phyloP scores from a whole-genome alignment of 2,329 filamentous ascomycete genomes.

The Alternaria atra region DNA sequence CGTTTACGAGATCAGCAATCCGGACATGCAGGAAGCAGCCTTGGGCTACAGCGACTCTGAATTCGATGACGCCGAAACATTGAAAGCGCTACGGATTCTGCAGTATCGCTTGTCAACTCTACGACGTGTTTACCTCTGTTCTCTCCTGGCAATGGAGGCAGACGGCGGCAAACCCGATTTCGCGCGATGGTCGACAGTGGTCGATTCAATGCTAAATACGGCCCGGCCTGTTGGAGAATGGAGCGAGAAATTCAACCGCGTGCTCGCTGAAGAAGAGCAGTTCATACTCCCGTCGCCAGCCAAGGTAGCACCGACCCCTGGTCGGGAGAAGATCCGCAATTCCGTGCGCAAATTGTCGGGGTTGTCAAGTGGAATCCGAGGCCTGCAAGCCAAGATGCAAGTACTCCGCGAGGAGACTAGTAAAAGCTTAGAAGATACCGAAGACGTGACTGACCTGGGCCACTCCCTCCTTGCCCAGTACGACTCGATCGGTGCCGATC shows the following conservation, averaged over 20 bases:
- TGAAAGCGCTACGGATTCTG: conserved; percentile 76
- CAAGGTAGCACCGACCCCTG: conserved; percentile 71
- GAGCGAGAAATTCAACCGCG: conserved; percentile 71
- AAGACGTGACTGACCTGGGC: conserved; percentile 75
- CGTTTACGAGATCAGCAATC: conserved; percentile 60
- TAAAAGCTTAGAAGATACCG: conserved; percentile 75
- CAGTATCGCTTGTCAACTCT: conserved; percentile 79
- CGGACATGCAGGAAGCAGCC: conserved; percentile 57
- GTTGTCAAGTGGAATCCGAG: conserved; percentile 87
- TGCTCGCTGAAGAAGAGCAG: conserved; percentile 80
- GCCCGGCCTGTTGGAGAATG: conserved; percentile 69
- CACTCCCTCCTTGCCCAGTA: conserved; percentile 86
- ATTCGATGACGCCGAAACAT: conserved; percentile 76
- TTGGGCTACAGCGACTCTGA: conserved; percentile 69
- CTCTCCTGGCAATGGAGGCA: conserved; percentile 85
- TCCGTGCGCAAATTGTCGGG: conserved; percentile 89
- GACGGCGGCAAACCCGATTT: conserved; percentile 81
- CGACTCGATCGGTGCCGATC: conserved; percentile 89
- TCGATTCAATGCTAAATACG: conserved; percentile 75
- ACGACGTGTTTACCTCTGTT: conserved; percentile 86
- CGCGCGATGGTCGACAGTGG: conserved; percentile 77
- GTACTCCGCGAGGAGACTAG: conserved; percentile 90
- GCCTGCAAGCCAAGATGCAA: conserved; percentile 93
- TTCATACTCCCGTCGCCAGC: conserved; percentile 61
- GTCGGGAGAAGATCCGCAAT: conserved; percentile 83